Evolutionary conservation across 345 rosid genomes (phyloP).

Genomic region (Bruguiera parviflora): DNA sequence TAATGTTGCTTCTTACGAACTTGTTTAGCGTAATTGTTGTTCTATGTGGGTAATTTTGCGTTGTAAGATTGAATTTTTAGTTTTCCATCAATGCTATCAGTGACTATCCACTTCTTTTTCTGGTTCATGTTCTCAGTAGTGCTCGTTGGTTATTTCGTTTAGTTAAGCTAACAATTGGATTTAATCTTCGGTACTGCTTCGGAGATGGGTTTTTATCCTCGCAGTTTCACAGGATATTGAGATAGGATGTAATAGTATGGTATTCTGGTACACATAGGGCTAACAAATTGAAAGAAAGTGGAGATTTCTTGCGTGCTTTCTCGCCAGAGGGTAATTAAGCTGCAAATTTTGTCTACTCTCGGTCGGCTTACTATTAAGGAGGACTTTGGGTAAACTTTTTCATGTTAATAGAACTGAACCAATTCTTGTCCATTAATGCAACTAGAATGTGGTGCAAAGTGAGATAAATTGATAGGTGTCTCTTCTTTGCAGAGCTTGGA

Average conservation of each 20-base stretch:
- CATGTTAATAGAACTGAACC: not conserved
- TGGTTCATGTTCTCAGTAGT: not conserved
- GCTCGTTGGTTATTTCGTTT: too few species aligned
- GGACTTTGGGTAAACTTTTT: not conserved
- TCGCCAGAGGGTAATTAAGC: not conserved
- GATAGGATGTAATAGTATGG: too few species aligned
- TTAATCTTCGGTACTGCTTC: not conserved
- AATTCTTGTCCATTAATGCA: too few species aligned
- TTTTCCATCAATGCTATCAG: not conserved
- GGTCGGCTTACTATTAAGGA: not conserved
- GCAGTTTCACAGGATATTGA: not conserved
- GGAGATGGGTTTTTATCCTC: not conserved
- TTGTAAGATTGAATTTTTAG: not conserved
- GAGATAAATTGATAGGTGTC: not conserved
- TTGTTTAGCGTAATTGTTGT: not conserved
- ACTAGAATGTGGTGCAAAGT: too few species aligned
- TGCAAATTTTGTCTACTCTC: too few species aligned
- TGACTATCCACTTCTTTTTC: not conserved
- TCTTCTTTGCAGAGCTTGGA: not conserved
- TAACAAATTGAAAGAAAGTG: not conserved
- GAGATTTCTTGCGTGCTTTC: not conserved
- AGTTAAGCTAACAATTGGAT: too few species aligned
- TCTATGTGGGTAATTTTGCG: not conserved
- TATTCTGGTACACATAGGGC: too few species aligned
- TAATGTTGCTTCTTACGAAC: not conserved